Evolutionary conservation across 1,284 basidiomycete species (phyloP).

Genomic region (Bondarzewia mesenterica): DNA sequence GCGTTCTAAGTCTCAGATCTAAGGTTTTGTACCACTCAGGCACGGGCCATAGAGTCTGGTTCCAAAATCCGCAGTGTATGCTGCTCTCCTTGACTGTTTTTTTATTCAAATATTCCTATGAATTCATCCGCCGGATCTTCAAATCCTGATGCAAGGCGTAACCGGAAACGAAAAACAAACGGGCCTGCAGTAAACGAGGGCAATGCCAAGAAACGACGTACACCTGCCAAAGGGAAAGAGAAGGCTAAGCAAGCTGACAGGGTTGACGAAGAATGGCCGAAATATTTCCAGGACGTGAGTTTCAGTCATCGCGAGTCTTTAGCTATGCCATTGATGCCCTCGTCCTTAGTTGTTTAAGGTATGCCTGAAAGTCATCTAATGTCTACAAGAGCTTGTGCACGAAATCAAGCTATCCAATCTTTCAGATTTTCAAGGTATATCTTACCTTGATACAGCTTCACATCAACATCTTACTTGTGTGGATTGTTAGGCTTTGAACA

Average conservation of each 20-base stretch:
- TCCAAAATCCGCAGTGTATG: no score
- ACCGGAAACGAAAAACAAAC: neutral
- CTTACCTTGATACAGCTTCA: neutral
- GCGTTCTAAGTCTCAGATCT: no score
- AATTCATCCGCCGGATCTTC: neutral
- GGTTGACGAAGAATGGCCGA: constrained; percentile 14
- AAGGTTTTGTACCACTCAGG: no score
- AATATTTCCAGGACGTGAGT: constrained; percentile 18
- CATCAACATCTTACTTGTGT: constrained; percentile 11
- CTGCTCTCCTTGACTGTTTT: neutral
- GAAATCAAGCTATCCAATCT: no score
- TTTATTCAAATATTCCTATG: neutral
- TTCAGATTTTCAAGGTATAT: constrained; percentile 19
- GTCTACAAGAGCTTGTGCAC: no score
- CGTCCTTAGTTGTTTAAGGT: constrained; percentile 18
- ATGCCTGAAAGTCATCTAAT: neutral
- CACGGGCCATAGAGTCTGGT: no score
- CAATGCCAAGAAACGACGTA: neutral
- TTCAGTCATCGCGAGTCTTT: neutral
- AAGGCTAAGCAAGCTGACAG: constrained; percentile 4
- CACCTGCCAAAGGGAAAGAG: neutral
- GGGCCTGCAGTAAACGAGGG: neutral
- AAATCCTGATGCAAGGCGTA: neutral
- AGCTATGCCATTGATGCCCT: neutral
- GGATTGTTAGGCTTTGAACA: constrained; percentile 65